These are phyloP conservation scores for Solanum medicagineum DNA, from an alignment of 257 asterid species.

Conservation along the genomic window DNA sequence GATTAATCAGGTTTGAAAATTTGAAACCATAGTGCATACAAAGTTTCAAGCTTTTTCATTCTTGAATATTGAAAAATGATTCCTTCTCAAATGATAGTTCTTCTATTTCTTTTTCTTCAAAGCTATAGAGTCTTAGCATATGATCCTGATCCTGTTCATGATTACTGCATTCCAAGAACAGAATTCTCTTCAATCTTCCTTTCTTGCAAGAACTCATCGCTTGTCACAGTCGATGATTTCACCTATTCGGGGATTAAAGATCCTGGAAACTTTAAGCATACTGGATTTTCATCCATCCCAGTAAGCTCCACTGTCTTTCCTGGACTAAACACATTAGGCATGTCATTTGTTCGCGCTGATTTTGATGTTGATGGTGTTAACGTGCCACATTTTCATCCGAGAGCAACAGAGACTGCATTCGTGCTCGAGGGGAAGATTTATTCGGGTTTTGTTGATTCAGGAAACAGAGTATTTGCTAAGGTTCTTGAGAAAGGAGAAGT, in stretches of 20 bases:
- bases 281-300: conserved; percentile 57
- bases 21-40: neutral
- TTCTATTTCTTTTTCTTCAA: conserved; percentile 16
- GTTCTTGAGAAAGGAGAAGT: conserved; percentile 71
- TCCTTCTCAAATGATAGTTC: conserved; percentile 6
- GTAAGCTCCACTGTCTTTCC: conserved; percentile 50
- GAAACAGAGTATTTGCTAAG: conserved; percentile 43
- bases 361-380: conserved; percentile 50
- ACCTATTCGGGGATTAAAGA: conserved; percentile 39
- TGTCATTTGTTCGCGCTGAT: conserved; percentile 68
- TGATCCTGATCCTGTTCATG: conserved; percentile 60
- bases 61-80: conserved; percentile 14
- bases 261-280: conserved; percentile 18
- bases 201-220: conserved; percentile 66
- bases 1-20: neutral
- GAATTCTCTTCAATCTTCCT: conserved; percentile 35
- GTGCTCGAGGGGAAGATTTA: conserved; percentile 63
- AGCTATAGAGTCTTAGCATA: conserved; percentile 24
- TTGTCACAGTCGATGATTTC: conserved; percentile 50
- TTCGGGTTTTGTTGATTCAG: conserved; percentile 66
- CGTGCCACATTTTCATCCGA: conserved; percentile 67
- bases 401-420: conserved; percentile 64
- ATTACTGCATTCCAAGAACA: conserved; percentile 58
- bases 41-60: neutral
- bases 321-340: conserved; percentile 63